Evolutionary conservation across 495 filamentous ascomycete species (phyloP), one percentile per base, ranked within the genome.

Genomic region (Trichoderma erinaceum): DNA sequence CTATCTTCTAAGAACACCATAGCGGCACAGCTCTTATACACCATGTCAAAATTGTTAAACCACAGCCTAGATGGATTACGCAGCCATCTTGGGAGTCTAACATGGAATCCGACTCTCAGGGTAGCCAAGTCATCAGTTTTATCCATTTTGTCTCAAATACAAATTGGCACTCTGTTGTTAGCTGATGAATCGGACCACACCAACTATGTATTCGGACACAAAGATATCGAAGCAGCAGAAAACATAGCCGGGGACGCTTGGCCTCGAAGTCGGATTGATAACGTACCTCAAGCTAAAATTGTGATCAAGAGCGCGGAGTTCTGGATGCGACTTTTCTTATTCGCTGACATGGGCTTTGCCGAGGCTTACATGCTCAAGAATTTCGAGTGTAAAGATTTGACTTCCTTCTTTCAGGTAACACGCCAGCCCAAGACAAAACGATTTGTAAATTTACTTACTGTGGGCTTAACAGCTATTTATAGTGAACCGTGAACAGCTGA

Each of bases 311-410:
- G 82, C 65, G 85, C 88, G 66, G 74, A 81, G 21, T 90, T 91
- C 74, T 91, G 87, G 87, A 79, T 88, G 68, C 83, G 88, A 52
- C 72, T 89, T 66, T 75, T 86, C 65, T 74, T 90, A 35, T 88
- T 88, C 70, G 86, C 84, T 29, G 88, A 91, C 77, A 90, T 90
- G 87, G 89, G 89, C 3, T 90, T 92, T 74, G 84, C 88, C 18
- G 87, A 90, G 77, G 82, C 87, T 41, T 90, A 88, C 74, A 89
- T 92, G 86, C 78, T 90, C 6, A 83, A 83, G 63, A 88, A 92
- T 74, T 78, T 90, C 38, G 83, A 85, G 18, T 89, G 87, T 67
- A 75, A 78, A 16, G 81, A 90, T 71, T 76, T 91, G 69, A 86
- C 83, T 3, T 78, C 77, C 41, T 88, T 91, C 72, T 91, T 91